Evolutionary conservation across 495 filamentous ascomycete genomes (phyloP).

Genomic region (Tuber magnatum): DNA sequence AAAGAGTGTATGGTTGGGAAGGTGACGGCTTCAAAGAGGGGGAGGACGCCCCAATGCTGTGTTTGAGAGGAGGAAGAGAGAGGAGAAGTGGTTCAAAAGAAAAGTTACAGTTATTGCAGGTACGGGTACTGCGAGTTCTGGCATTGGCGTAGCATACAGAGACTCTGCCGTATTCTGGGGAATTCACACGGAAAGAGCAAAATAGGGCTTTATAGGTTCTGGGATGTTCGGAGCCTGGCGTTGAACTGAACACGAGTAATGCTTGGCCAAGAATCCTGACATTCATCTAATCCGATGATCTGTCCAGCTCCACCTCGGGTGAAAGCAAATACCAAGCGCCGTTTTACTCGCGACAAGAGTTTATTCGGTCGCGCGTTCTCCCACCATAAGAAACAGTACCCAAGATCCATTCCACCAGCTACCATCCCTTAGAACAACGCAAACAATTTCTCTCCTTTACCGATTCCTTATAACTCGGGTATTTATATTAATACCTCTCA

Average conservation of each 20-base stretch:
- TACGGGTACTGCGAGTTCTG: background rate
- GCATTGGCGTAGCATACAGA: background rate
- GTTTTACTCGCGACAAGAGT: background rate
- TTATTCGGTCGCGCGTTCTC: background rate
- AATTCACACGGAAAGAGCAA: background rate
- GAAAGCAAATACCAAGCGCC: background rate
- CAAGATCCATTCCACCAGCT: background rate
- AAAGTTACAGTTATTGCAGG: background rate
- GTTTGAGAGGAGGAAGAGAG: slow-evolving; percentile 1
- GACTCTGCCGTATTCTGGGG: background rate
- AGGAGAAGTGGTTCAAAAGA: background rate
- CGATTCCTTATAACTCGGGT: background rate
- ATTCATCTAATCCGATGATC: background rate
- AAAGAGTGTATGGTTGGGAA: background rate
- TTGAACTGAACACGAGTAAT: background rate
- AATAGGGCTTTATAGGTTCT: background rate
- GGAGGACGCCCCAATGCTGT: background rate
- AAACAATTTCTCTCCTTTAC: background rate
- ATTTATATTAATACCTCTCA: background rate
- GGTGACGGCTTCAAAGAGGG: slow-evolving; percentile 1
- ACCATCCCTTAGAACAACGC: background rate
- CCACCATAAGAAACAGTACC: background rate
- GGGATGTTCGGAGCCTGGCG: background rate
- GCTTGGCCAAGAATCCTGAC: background rate
- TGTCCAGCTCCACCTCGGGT: background rate